These are phyloP conservation scores for Neurospora sp. DNA, from an alignment of 495 filamentous ascomycete genomes.

Conservation along the genomic window DNA sequence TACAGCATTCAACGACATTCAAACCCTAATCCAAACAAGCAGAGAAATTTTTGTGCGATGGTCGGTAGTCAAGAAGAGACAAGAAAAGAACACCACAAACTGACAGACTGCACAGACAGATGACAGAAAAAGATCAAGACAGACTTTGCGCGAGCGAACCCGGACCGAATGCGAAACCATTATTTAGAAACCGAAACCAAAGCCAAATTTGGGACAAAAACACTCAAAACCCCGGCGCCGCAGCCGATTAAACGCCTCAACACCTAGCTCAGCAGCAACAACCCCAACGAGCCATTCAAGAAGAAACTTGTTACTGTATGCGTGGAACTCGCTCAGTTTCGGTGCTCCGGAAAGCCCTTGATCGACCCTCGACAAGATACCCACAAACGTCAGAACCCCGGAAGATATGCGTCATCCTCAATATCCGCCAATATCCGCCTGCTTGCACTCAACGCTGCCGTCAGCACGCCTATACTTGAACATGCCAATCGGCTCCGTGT, in stretches of 20 bases:
- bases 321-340: not conserved
- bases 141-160: not conserved
- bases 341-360: not conserved
- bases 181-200: not conserved
- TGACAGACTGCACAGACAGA: not conserved
- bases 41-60: not conserved
- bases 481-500: not conserved
- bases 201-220: not conserved
- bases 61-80: not conserved
- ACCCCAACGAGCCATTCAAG: not conserved
- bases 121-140: not conserved
- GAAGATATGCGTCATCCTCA: not conserved
- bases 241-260: not conserved
- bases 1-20: not conserved
- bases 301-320: not conserved
- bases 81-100: not conserved
- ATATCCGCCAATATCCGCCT: not conserved
- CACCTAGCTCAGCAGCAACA: not conserved
- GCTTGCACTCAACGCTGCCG: constrained; percentile 1
- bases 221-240: not conserved
- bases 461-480: constrained; percentile 14
- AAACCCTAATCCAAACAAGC: not conserved
- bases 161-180: not conserved
- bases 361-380: not conserved
- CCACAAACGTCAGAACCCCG: not conserved